A percentile compares a stretch with the other conserved stretches of the same genome.
Evolutionary conservation across 1,284 basidiomycete species (phyloP).

Genomic region (Salmacisia buchloeana): DNA sequence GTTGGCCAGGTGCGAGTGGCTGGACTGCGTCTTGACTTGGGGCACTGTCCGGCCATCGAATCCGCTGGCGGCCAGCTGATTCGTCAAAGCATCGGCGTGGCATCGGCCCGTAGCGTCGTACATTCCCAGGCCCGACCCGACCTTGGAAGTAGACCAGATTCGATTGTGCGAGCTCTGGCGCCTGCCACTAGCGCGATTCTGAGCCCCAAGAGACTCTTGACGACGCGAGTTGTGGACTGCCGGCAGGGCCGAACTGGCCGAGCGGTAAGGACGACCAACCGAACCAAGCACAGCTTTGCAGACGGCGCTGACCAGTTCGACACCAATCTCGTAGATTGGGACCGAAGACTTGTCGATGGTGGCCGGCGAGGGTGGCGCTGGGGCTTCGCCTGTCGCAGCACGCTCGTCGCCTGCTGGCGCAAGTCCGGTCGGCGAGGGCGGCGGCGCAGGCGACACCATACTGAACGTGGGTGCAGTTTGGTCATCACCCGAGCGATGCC

Average conservation of each 20-base stretch:
- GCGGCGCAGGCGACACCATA: constrained; percentile 15
- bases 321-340: constrained; percentile 39
- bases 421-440: not conserved
- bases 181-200: too few relatives aligned
- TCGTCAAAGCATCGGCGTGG: too few relatives aligned
- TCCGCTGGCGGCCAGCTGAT: too few relatives aligned
- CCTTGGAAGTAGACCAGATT: too few relatives aligned
- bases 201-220: not conserved
- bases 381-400: constrained; percentile 6
- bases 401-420: constrained; percentile 2
- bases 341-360: constrained; percentile 40
- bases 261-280: constrained; percentile 25
- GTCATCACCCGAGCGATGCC: not conserved
- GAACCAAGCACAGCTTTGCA: constrained; percentile 20
- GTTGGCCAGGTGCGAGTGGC: not conserved
- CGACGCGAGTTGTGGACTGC: not conserved
- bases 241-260: constrained; percentile 14
- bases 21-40: too few relatives aligned
- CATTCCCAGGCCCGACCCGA: too few relatives aligned
- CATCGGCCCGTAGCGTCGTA: too few relatives aligned
- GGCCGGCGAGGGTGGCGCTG: constrained; percentile 35
- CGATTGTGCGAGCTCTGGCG: too few relatives aligned
- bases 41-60: too few relatives aligned
- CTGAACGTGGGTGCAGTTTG: constrained; percentile 14
- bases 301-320: constrained; percentile 43